Evolutionary conservation across 139 green algal genomes (phyloP).

Genomic region (Coccomyxa sp.): DNA sequence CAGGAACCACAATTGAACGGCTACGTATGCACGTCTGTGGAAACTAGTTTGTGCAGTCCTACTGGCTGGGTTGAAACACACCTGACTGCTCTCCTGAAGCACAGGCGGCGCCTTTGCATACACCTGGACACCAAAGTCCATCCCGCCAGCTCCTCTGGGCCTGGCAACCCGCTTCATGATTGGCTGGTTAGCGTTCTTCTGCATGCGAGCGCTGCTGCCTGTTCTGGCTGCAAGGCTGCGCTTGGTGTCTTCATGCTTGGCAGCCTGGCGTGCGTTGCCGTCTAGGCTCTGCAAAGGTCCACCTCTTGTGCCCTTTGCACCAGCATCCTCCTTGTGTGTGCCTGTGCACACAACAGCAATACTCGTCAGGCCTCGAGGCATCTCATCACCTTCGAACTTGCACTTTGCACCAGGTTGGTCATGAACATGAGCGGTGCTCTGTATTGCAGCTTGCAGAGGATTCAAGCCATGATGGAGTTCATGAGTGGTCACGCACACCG

Average conservation of each 20-base stretch:
- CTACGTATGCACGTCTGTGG: not conserved
- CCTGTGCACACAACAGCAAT: not conserved
- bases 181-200: not conserved
- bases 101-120: not conserved
- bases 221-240: not conserved
- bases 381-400: no score
- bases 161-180: not conserved
- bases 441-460: no score
- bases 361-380: not conserved
- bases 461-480: no score
- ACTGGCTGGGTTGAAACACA: not conserved
- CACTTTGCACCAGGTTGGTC: no score
- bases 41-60: no score
- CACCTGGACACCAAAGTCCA: not conserved
- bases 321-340: not conserved
- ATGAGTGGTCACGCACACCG: no score
- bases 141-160: not conserved
- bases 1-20: not conserved
- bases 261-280: not conserved
- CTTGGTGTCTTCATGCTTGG: not conserved
- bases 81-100: not conserved
- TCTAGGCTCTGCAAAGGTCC: not conserved
- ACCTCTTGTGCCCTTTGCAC: not conserved
- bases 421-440: no score
- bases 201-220: not conserved